These are phyloP conservation scores for Neonothopanus nambi DNA, from an alignment of 1,284 basidiomycete genomes.

Conservation along the genomic window DNA sequence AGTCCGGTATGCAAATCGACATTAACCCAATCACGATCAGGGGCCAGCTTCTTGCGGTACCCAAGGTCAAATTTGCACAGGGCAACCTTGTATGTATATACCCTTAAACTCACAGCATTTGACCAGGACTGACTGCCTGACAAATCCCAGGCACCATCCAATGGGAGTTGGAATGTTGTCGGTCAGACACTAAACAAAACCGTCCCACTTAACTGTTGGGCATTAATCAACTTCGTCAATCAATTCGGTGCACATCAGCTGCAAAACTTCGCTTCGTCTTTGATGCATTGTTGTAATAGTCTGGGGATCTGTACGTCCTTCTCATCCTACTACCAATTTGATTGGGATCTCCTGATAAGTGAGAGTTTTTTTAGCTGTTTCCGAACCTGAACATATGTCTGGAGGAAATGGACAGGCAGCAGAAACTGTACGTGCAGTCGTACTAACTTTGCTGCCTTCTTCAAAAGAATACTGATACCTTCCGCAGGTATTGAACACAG, in stretches of 20 bases:
- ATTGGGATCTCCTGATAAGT: too few relatives aligned
- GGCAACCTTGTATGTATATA: slow-evolving; percentile 18
- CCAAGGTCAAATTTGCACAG: slow-evolving; percentile 30
- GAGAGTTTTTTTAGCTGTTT: neutral
- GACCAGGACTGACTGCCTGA: slow-evolving; percentile 13
- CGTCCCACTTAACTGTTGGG: slow-evolving; percentile 34
- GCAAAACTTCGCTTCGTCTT: slow-evolving; percentile 21
- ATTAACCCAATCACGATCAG: slow-evolving; percentile 27
- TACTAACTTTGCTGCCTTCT: neutral
- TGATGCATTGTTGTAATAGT: slow-evolving; percentile 27
- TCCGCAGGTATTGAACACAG: neutral
- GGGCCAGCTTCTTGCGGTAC: slow-evolving; percentile 35
- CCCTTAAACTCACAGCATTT: neutral
- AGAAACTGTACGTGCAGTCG: neutral
- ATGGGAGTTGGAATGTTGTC: slow-evolving; percentile 42
- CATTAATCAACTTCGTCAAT: slow-evolving; percentile 35
- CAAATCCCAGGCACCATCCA: slow-evolving; percentile 23
- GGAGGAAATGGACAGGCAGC: slow-evolving; percentile 5
- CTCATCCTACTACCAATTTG: too few relatives aligned
- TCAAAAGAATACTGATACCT: neutral
- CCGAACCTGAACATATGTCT: neutral
- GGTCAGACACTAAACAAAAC: slow-evolving; percentile 33
- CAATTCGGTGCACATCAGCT: slow-evolving; percentile 10
- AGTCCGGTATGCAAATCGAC: slow-evolving; percentile 34
- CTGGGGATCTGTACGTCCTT: too few relatives aligned